Conservation (phyloP, 805 yeast genomes). For the Wickerhamiella australiensis region DNA sequence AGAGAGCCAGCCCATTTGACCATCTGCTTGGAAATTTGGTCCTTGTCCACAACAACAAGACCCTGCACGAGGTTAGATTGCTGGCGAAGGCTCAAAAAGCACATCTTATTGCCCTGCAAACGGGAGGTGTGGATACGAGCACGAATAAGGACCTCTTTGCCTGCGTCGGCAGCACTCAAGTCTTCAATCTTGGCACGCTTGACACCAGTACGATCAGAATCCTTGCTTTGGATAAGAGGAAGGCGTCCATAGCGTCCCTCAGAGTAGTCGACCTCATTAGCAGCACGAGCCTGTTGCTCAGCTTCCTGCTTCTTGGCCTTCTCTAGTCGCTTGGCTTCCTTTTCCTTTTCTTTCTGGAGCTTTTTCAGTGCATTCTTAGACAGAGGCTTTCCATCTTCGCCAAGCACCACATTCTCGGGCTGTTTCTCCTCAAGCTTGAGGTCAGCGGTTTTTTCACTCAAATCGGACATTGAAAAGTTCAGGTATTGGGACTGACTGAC, state of each 20-base stretch:
- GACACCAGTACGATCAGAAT: conserved; percentile 47
- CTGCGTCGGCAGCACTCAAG: conserved; percentile 47
- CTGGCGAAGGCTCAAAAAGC: conserved; percentile 85
- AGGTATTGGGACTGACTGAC: background rate
- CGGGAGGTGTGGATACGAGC: conserved; percentile 91
- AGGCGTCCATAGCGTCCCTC: conserved; percentile 78
- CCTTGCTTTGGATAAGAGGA: conserved; percentile 66
- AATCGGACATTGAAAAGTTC: conserved; percentile 12
- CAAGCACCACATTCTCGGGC: conserved; percentile 28
- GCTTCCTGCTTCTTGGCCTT: conserved; percentile 77
- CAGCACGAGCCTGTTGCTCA: conserved; percentile 70
- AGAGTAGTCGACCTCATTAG: conserved; percentile 75
- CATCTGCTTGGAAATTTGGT: conserved; percentile 78
- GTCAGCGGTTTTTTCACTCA: conserved; percentile 22
- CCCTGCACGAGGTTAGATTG: conserved; percentile 75
- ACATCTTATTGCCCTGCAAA: conserved; percentile 91
- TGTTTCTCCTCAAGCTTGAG: conserved; percentile 12
- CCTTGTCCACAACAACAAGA: conserved; percentile 61
- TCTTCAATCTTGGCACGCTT: conserved; percentile 44
- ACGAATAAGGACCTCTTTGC: conserved; percentile 69
- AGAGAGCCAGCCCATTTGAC: conserved; percentile 89
- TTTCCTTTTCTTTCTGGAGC: conserved; percentile 83
- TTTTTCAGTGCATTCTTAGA: conserved; percentile 93
- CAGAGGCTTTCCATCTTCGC: conserved; percentile 73
- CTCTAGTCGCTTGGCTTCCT: conserved; percentile 85